Evolutionary conservation across 495 filamentous ascomycete species (phyloP), one percentile per base, ranked within the genome.

Genomic region (Penicillium mononematosum): DNA sequence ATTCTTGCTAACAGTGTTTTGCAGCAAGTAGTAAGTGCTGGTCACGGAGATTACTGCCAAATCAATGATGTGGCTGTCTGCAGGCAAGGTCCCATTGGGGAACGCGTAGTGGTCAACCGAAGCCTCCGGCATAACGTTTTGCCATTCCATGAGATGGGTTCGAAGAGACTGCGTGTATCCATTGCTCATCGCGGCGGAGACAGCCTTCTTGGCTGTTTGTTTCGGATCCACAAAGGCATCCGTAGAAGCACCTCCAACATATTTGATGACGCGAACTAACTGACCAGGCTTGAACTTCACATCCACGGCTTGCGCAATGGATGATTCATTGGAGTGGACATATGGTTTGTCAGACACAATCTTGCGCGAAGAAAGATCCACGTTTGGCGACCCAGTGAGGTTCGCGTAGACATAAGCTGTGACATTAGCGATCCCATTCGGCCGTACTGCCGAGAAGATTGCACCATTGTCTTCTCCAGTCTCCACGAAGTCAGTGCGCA

Each of bases 21-120:
- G 85, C 19, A 92, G 69, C 0, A 92, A 69, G 59, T 89, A 85
- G 68, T 86, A 92, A 1, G 82, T 76, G 55, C 83, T 89, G 5
- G 83, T 81, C 5, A 90, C 81, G 1, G 86, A 77, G 11, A 81
- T 78, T 39, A 91, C 83, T 19, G 88, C 85, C 27, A 82, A 72
- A 57, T 84, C 80, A 48, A 82, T 71, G 25, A 88, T 76, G 48
- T 86, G 76, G 11, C 66, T 57, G 59, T 90, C 83, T 0, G 73
- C 65, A 2, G 85, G 88, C 10, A 92, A 68, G 16, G 74, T 75
- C 8, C 84, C 85, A 34, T 85, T 85, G 0, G 85, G 83, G 48
- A 81, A 70, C 3, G 74, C 70, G 60, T 83, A 89, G 58, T 76
- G 75, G 64, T 91, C 85, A 20, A 90, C 83, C 14, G 83, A 84